Evolutionary conservation across 768 basidiomycete genomes (phyloP), one percentile per base, ranked within the genome.

Genomic region (Sutorius australiensis): DNA sequence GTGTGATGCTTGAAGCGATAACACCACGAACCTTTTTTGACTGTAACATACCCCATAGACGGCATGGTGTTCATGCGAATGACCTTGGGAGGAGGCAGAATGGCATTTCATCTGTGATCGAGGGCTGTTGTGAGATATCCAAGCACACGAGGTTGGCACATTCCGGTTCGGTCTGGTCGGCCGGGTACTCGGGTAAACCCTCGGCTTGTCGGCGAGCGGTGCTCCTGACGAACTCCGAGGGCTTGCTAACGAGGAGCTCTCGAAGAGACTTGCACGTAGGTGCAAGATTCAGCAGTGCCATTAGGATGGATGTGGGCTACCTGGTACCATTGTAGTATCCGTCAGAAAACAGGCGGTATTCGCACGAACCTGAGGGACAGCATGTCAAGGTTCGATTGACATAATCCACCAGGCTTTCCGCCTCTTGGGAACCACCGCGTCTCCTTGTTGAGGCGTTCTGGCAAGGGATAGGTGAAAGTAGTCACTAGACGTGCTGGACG

Each of bases 121-220:
- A 21, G 21, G 21, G 14, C 7, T 33, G 8, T 41, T 14, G 24
- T 6, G 14, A 30, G 13, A 38, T 9, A 28, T 24, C 4, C 13
- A 7, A 9, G 11, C 21, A 31, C 14, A 68, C 64, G 17, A 81
- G 69, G 48, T 67, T 74, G 27, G 75, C 73, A 50, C 72, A 79
- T 57, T 75, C 69, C 3, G 68, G 60, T 64, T 80, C 78, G 13
- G 58, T 67, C 50, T 79, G 60, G 57, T 80, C 77, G 13, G 53
- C 41, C 0, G 78, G 80, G 53, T 74, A 75, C 8, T 60, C 50
- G 1, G 79, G 79, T 10, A 78, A 62, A 12, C 69, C 70, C 31
- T 59, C 58, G 19, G 74, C 63, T 48, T 68, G 68, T 9, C 42
- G 53, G 31, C 77, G 67, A 34, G 51, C 37, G 5, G 16, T 38